A percentile compares a stretch with the other conserved stretches of the same genome.
Conservation (phyloP, 2,329 filamentous ascomycete species). For the Gyromitra esculenta region DNA sequence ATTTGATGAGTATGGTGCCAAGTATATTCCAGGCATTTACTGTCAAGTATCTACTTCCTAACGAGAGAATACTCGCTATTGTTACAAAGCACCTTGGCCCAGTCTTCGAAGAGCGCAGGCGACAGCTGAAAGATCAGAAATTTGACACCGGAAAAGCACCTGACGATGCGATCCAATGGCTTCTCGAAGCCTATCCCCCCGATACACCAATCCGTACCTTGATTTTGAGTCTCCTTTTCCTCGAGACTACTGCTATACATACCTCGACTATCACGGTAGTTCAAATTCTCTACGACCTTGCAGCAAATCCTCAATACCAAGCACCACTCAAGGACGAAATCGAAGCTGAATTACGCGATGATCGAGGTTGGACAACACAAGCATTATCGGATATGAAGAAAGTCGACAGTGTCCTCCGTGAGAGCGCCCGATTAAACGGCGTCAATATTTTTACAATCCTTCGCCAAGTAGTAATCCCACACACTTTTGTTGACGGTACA, state of each 20-base stretch:
- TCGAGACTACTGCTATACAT: conserved; percentile 49
- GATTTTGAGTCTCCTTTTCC: conserved; percentile 32
- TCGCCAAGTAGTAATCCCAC: conserved; percentile 8
- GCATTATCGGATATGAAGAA: conserved; percentile 60
- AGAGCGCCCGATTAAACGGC: conserved; percentile 62
- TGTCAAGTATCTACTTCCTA: background rate
- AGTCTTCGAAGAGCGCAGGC: conserved; percentile 52
- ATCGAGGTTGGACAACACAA: conserved; percentile 60
- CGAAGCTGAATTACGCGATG: conserved; percentile 54
- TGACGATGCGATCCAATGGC: conserved; percentile 49
- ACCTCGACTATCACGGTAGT: conserved; percentile 58
- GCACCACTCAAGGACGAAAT: conserved; percentile 60
- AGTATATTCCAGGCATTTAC: background rate
- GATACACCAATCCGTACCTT: conserved; percentile 16
- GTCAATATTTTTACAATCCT: conserved; percentile 56
- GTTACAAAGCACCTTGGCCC: conserved; percentile 23
- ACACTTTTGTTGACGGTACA: conserved; percentile 36
- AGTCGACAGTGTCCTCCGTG: conserved; percentile 62
- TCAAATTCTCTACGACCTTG: conserved; percentile 61
- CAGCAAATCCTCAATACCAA: conserved; percentile 57
- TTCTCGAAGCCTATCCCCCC: conserved; percentile 32
- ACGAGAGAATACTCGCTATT: background rate
- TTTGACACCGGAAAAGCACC: background rate
- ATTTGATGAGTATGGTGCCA: background rate
- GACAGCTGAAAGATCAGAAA: conserved; percentile 47